These are phyloP conservation scores for Dendrobium officinale DNA, from an alignment of 106 monocot genomes.

Conservation along the genomic window DNA sequence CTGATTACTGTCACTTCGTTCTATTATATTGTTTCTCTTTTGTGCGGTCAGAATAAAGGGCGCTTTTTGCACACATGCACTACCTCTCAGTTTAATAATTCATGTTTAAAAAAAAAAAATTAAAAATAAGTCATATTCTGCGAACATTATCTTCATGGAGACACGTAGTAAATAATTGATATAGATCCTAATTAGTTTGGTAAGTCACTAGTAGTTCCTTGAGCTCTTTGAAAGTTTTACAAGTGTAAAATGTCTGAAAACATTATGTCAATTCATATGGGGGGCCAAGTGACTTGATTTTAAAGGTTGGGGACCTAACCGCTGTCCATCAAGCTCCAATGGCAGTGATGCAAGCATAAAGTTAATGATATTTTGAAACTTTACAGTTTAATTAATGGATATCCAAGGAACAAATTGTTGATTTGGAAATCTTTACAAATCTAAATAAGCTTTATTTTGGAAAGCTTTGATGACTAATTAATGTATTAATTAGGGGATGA, in stretches of 20 bases:
- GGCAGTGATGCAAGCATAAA: background rate
- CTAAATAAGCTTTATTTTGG: too few relatives aligned
- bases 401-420: background rate
- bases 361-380: background rate
- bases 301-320: background rate
- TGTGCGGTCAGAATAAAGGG: too few relatives aligned
- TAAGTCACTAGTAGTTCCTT: background rate
- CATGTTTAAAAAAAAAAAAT: background rate
- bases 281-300: background rate
- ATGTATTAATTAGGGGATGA: too few relatives aligned
- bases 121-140: background rate
- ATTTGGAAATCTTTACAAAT: too few relatives aligned
- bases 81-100: background rate
- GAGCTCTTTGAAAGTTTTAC: background rate
- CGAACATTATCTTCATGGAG: background rate
- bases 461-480: too few relatives aligned
- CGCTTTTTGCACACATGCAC: background rate
- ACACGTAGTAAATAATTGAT: background rate
- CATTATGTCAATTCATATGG: background rate
- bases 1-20: too few relatives aligned
- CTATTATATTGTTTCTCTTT: too few relatives aligned
- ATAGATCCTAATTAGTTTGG: background rate
- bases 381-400: background rate
- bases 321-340: background rate
- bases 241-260: background rate